Percentiles rank a stretch among this genome's conserved stretches.
phyloP scores from a whole-genome alignment of 306 rosid genomes.

The Ormosia emarginata region DNA sequence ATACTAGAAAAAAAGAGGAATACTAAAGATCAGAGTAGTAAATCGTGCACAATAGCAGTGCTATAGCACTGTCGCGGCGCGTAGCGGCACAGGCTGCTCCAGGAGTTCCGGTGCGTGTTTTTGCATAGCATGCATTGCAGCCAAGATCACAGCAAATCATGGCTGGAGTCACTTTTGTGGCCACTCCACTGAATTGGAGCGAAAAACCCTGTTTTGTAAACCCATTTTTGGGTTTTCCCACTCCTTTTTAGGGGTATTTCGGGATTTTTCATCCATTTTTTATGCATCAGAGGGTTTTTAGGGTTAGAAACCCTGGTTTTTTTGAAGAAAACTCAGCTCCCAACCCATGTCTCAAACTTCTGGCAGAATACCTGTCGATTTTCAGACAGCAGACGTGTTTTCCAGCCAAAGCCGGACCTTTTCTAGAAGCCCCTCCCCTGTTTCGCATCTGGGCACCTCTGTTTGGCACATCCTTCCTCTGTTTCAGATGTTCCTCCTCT shows the following conservation, averaged over 20 bases:
- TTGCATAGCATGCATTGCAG: not conserved
- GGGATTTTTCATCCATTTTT: too few relatives aligned
- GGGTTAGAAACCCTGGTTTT: not conserved
- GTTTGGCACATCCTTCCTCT: not conserved
- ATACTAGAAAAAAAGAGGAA: not conserved
- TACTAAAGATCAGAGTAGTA: not conserved
- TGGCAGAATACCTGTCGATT: not conserved
- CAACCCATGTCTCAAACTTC: not conserved
- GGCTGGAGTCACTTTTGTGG: not conserved
- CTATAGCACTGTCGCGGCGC: not conserved
- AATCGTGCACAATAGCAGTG: not conserved
- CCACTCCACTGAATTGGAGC: not conserved
- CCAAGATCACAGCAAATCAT: not conserved
- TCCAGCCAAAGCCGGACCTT: not conserved
- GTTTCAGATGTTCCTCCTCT: not conserved
- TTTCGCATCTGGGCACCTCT: not conserved
- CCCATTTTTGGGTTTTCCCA: not conserved
- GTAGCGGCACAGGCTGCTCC: not conserved
- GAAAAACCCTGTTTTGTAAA: not conserved
- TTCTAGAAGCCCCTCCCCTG: not conserved
- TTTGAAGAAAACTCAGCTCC: not conserved
- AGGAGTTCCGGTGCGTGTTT: too few relatives aligned
- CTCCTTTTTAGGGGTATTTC: not conserved
- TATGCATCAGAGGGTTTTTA: not conserved
- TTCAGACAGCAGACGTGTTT: not conserved